Percentiles rank a stretch among this genome's conserved stretches.
phyloP scores from a whole-genome alignment of 768 basidiomycete genomes.

The Rhodotorula babjevae region DNA sequence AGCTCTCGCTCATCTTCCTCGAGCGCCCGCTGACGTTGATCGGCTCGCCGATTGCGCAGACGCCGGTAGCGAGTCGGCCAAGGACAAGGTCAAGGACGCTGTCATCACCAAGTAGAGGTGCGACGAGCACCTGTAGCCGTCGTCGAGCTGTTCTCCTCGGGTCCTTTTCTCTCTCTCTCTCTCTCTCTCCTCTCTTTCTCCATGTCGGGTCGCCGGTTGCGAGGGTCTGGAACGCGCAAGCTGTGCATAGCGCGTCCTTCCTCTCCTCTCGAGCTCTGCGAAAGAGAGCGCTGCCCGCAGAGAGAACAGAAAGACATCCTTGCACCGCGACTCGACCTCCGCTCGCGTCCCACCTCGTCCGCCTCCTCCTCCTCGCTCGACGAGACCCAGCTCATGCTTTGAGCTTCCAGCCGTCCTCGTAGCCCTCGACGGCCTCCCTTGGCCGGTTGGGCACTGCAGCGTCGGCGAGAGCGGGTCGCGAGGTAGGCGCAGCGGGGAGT shows the following conservation, averaged over 20 bases:
- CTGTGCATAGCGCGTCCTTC: too few relatives aligned
- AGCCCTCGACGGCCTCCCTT: slow-evolving; percentile 38
- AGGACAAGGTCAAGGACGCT: slow-evolving; percentile 30
- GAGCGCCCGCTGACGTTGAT: not conserved
- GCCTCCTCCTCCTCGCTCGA: too few relatives aligned
- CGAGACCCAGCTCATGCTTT: slow-evolving; percentile 15
- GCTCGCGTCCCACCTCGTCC: too few relatives aligned
- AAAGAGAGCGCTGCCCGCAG: too few relatives aligned
- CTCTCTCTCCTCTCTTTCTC: not conserved
- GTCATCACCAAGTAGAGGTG: slow-evolving; percentile 1
- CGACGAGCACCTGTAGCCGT: not conserved
- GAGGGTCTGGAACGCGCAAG: not conserved
- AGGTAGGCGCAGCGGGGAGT: not conserved
- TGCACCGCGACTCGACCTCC: too few relatives aligned
- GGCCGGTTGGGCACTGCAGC: slow-evolving; percentile 38
- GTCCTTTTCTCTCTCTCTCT: not conserved
- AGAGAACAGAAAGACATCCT: too few relatives aligned
- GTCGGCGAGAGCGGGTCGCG: not conserved
- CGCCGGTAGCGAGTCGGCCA: slow-evolving; percentile 7
- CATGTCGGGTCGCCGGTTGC: too few relatives aligned
- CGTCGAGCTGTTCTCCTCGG: not conserved
- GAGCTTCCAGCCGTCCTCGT: slow-evolving; percentile 42
- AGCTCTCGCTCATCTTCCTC: too few relatives aligned
- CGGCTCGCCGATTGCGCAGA: slow-evolving; percentile 4
- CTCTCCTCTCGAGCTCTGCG: too few relatives aligned